Conservation (phyloP, 225 moss, liverwort and hornwort species). For the Thuidium tamariscinum region DNA sequence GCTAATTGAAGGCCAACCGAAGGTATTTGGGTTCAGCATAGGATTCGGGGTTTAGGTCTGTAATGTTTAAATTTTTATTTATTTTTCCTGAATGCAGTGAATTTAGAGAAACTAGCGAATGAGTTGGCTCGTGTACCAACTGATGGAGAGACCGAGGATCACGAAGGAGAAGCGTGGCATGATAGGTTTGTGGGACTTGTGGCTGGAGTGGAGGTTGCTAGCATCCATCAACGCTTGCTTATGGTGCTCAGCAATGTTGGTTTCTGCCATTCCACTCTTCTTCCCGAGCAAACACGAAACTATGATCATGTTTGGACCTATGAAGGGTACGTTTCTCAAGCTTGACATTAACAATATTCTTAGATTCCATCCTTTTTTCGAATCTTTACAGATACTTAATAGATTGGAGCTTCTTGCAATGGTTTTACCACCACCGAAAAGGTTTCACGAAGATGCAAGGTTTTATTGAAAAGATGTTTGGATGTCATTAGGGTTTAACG, state of each 20-base stretch:
- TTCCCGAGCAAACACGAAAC: slow-evolving; percentile 53
- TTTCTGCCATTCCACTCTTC: slow-evolving; percentile 64
- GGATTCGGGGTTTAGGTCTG: neutral
- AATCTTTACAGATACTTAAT: neutral
- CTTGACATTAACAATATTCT: neutral
- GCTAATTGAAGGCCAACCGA: neutral
- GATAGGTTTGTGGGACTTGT: slow-evolving; percentile 70
- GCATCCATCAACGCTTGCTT: slow-evolving; percentile 70
- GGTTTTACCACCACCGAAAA: too few species aligned
- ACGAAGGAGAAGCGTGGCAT: slow-evolving; percentile 22
- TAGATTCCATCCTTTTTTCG: neutral
- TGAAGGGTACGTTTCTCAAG: slow-evolving; percentile 29
- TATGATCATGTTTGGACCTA: slow-evolving; percentile 66
- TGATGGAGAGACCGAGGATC: slow-evolving; percentile 12
- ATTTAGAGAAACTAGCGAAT: slow-evolving; percentile 65
- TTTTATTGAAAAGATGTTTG: neutral
- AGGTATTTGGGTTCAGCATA: neutral
- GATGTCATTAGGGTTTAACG: neutral
- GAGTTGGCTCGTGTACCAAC: slow-evolving; percentile 42
- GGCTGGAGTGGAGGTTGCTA: slow-evolving; percentile 68
- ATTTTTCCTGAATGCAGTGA: slow-evolving; percentile 15
- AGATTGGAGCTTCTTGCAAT: neutral
- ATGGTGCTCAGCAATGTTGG: slow-evolving; percentile 90
- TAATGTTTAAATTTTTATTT: neutral
- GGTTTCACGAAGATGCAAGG: too few species aligned